These are phyloP conservation scores for Fusarium aywerte DNA, from an alignment of 2,329 filamentous ascomycete genomes.

Conservation along the genomic window DNA sequence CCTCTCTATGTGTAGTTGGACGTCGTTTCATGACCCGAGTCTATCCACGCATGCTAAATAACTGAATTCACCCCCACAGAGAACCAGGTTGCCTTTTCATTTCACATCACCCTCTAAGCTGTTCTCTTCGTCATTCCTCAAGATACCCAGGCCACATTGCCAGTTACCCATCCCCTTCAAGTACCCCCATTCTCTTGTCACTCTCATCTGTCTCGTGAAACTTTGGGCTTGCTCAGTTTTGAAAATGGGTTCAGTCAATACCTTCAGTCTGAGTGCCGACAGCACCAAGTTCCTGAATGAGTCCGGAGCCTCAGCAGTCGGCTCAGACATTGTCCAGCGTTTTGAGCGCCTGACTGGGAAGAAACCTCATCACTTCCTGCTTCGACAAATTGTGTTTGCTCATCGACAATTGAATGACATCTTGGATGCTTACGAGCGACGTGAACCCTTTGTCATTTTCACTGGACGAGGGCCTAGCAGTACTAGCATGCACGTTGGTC, in stretches of 20 bases:
- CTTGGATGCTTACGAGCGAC: constrained; percentile 6
- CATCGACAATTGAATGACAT: constrained; percentile 5
- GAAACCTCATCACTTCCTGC: constrained; percentile 2
- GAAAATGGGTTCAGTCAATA: neutral
- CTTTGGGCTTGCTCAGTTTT: neutral
- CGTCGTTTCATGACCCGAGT: neutral
- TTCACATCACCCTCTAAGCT: neutral
- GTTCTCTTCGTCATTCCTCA: neutral
- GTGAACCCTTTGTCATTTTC: constrained; percentile 1
- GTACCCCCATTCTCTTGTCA: neutral
- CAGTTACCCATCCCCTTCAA: neutral
- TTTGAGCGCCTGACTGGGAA: neutral
- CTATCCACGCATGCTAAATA: constrained; percentile 5
- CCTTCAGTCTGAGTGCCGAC: constrained; percentile 5
- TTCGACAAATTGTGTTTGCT: constrained; percentile 6
- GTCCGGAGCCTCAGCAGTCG: neutral
- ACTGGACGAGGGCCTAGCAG: constrained; percentile 11
- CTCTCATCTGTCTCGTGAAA: neutral
- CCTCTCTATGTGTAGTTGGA: neutral
- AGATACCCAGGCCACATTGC: neutral
- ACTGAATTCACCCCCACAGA: neutral
- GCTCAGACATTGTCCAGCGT: neutral
- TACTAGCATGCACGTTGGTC: constrained; percentile 10
- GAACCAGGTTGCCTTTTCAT: neutral
- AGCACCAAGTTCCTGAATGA: neutral